Conservation (phyloP, 2,329 filamentous ascomycete species). For the Aspergillus novoparasiticus region DNA sequence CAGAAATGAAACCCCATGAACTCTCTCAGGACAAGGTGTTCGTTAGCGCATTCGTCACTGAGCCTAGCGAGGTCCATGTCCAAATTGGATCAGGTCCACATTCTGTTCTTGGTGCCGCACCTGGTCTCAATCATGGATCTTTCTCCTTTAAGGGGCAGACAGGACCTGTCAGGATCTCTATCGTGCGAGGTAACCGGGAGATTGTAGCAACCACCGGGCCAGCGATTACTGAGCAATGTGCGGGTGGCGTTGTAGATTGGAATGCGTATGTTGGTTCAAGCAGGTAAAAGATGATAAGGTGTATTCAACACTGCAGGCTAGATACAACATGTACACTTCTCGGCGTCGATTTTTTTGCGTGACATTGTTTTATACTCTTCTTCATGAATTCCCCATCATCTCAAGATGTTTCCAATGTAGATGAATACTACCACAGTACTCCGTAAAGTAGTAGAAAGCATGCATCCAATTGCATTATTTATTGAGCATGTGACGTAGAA, state of each 20-base stretch:
- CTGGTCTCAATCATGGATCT: slow-evolving; percentile 36
- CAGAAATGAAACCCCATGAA: slow-evolving; percentile 25
- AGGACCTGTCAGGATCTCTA: slow-evolving; percentile 30
- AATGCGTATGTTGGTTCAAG: slow-evolving; percentile 41
- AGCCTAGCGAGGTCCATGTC: slow-evolving; percentile 30
- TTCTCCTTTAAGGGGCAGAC: slow-evolving; percentile 34
- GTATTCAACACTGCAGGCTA: not conserved
- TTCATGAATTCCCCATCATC: too few species aligned
- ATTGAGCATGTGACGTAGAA: not conserved
- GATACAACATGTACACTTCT: not conserved
- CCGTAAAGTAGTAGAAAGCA: too few species aligned
- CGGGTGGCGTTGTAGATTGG: slow-evolving; percentile 35
- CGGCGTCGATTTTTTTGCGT: not conserved
- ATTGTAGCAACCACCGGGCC: slow-evolving; percentile 29
- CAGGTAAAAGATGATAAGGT: not conserved
- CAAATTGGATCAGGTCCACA: slow-evolving; percentile 30
- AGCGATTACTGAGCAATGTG: slow-evolving; percentile 31
- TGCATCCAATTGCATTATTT: not conserved
- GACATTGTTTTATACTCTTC: too few species aligned
- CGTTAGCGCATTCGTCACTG: slow-evolving; percentile 28
- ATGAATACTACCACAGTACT: too few species aligned
- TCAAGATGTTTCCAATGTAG: too few species aligned
- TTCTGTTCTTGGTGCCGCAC: slow-evolving; percentile 24
- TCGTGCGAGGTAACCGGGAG: slow-evolving; percentile 27
- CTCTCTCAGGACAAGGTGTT: slow-evolving; percentile 38